Base-by-base conservation (phyloP, 2,329 filamentous ascomycete species). In the Eutypa lata region DNA sequence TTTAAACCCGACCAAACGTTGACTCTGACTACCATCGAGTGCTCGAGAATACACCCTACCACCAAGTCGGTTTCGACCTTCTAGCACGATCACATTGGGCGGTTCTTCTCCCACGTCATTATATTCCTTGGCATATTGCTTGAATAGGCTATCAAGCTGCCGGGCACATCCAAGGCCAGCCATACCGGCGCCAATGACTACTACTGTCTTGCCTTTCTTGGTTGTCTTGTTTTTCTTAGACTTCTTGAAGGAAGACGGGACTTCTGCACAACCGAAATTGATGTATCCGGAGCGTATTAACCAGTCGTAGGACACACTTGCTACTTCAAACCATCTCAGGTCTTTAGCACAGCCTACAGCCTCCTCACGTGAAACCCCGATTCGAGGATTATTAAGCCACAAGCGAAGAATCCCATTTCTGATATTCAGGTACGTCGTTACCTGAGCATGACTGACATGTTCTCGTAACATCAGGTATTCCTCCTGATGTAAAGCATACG, bases 361-460 rank as follows among this genome's bases (percentile, higher is more conserved):
- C 71, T 97, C 91, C 68, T 92, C 86, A 47, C 87, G 81, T 24
- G 88, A 89, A 13, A 99, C 89, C 56, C 85, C 84, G 42, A 91
- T 83, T 67, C 92, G 84, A 7, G 94, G 91, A 65, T 95, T 96
- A 61, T 87, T 83, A 35, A 89, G 81, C 94, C 94, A 99, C 40
- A 97, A 73, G 51, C 94, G 83, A 50, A 99, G 76, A 54, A 99
- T 96, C 16, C 91, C 90, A 69, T 99, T 99, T 61, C 94, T 84
- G 57, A 99, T 94, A 68, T 97, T 97, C 50, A 99, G 77, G 72
- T 99, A 99, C 13, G 91, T 90, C 2, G 93, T 97, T 60, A 97
- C 91, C 71, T 99, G 94, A 31, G 87, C 80, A 63, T 90, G 87
- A 65, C 88, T 96, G 61, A 99, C 84, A 63, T 95, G 87, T 56